phyloP scores from a whole-genome alignment of 2,329 filamentous ascomycete genomes.

The Tolypocladium nubicola region DNA sequence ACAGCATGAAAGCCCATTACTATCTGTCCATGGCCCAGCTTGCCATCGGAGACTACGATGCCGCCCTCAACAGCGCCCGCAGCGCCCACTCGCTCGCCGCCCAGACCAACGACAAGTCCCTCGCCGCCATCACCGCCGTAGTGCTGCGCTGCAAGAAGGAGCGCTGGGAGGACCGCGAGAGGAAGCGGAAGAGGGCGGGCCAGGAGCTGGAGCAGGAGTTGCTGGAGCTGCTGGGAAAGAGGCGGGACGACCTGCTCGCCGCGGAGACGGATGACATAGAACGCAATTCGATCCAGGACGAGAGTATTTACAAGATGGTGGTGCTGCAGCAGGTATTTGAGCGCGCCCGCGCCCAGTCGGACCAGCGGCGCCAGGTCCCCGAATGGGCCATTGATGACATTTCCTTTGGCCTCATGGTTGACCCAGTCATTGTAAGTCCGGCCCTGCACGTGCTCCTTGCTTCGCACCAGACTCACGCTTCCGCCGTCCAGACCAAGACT shows the following conservation, averaged over 20 bases:
- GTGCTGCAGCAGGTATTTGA: slow-evolving; percentile 41
- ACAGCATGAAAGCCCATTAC: slow-evolving; percentile 71
- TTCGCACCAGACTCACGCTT: not conserved
- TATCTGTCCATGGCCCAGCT: slow-evolving; percentile 78
- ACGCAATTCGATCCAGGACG: slow-evolving; percentile 32
- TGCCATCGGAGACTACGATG: slow-evolving; percentile 51
- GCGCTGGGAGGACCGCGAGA: slow-evolving; percentile 71
- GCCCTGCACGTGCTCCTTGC: not conserved
- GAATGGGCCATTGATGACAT: slow-evolving; percentile 73
- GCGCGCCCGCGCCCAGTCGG: slow-evolving; percentile 29
- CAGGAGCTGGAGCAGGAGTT: slow-evolving; percentile 51
- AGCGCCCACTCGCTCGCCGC: slow-evolving; percentile 64
- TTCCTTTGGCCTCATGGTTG: slow-evolving; percentile 62
- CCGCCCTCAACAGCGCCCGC: slow-evolving; percentile 60
- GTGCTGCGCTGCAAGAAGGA: slow-evolving; percentile 77
- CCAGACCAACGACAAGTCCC: slow-evolving; percentile 50
- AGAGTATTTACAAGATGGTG: slow-evolving; percentile 35
- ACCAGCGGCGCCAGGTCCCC: slow-evolving; percentile 50
- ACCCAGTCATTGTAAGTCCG: slow-evolving; percentile 47
- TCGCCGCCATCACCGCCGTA: slow-evolving; percentile 59
- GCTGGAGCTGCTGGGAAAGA: slow-evolving; percentile 36
- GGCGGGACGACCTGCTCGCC: slow-evolving; percentile 31
- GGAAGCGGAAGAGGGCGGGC: slow-evolving; percentile 42
- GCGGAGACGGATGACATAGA: slow-evolving; percentile 35
- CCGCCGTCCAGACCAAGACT: slow-evolving; percentile 53